These are phyloP conservation scores for Citrus mangshanensis DNA, from an alignment of 345 rosid genomes.

Conservation along the genomic window DNA sequence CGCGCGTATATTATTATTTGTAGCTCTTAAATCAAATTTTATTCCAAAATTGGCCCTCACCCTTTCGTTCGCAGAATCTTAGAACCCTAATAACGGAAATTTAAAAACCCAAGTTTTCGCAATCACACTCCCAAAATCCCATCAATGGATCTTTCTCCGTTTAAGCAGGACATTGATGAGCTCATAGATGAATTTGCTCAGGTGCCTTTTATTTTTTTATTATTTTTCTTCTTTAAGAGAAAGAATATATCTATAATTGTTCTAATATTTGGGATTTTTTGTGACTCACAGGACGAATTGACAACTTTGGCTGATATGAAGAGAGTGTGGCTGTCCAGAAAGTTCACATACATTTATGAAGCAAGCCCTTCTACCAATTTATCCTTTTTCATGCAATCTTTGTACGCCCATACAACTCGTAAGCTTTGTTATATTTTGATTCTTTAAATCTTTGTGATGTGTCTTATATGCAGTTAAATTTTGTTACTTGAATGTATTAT, in stretches of 20 bases:
- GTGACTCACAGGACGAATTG: slow-evolving; percentile 33
- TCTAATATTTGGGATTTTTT: not conserved
- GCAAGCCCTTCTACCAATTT: slow-evolving; percentile 47
- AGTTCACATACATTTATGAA: slow-evolving; percentile 55
- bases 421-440: not conserved
- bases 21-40: too few relatives aligned
- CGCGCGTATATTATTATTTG: too few relatives aligned
- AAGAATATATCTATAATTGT: not conserved
- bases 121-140: too few relatives aligned
- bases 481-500: too few relatives aligned
- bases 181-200: not conserved
- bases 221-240: not conserved
- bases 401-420: slow-evolving; percentile 60
- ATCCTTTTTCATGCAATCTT: slow-evolving; percentile 66
- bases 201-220: not conserved
- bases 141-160: not conserved
- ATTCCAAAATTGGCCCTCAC: too few relatives aligned
- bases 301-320: slow-evolving; percentile 56
- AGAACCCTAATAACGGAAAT: too few relatives aligned
- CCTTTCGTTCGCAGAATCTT: too few relatives aligned
- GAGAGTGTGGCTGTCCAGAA: slow-evolving; percentile 57
- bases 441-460: not conserved
- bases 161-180: not conserved
- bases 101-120: too few relatives aligned
- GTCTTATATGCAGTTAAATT: not conserved